A percentile compares a stretch with the other conserved stretches of the same genome.
These are phyloP conservation scores for Phellopilus nigrolimitatus DNA, from an alignment of 1,284 basidiomycete species.

Conservation along the genomic window DNA sequence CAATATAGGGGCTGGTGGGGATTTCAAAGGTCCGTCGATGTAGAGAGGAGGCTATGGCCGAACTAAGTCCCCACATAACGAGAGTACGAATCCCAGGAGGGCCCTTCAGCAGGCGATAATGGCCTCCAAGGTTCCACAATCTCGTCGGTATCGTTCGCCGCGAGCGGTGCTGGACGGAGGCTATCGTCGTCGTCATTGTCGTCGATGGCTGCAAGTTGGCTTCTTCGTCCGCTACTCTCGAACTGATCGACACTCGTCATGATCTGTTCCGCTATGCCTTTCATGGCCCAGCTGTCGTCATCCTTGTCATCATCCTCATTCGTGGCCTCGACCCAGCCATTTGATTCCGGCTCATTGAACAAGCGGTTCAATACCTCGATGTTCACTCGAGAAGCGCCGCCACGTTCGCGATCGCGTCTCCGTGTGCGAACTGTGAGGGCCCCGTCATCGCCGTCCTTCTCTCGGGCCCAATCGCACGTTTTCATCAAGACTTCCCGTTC, in stretches of 20 bases:
- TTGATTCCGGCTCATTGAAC: conserved; percentile 12
- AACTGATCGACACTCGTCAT: neutral
- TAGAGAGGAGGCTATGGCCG: too few species aligned
- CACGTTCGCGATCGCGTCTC: neutral
- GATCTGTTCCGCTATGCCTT: conserved; percentile 1
- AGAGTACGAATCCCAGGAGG: neutral
- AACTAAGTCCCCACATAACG: too few species aligned
- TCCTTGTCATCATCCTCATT: conserved; percentile 13
- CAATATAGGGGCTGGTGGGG: too few species aligned
- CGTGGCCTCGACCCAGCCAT: neutral
- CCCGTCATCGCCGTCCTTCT: conserved; percentile 27
- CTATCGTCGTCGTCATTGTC: neutral
- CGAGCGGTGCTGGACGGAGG: neutral
- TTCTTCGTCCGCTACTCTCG: neutral
- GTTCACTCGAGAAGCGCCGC: conserved; percentile 7
- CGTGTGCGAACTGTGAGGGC: neutral
- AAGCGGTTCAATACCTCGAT: conserved; percentile 15
- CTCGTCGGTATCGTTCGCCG: conserved; percentile 7
- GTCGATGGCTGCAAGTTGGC: neutral
- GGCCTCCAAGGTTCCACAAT: conserved; percentile 17
- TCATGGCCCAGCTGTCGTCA: conserved; percentile 5
- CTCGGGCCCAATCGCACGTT: conserved; percentile 28
- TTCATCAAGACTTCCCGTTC: conserved; percentile 36
- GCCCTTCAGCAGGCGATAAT: conserved; percentile 10
- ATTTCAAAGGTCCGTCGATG: too few species aligned